These are phyloP conservation scores for Paratrimastix pyriformis DNA, from an alignment of 78 protist genomes.

Conservation along the genomic window DNA sequence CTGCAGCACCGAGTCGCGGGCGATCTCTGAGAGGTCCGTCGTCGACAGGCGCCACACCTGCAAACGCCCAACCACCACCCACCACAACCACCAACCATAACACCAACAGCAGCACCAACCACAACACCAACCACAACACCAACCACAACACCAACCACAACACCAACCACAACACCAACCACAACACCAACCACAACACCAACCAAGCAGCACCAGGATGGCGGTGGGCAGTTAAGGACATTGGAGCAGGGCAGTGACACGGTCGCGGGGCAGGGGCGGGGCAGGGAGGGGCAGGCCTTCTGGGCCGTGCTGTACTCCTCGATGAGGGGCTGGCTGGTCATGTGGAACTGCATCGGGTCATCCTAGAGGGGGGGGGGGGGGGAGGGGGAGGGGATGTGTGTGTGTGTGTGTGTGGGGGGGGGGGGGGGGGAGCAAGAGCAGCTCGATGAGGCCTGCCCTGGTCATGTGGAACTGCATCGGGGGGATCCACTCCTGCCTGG, in stretches of 20 bases:
- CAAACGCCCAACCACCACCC: too few relatives aligned
- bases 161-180: neutral
- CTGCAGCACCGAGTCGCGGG: conserved; percentile 71
- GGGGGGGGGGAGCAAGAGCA: too few relatives aligned
- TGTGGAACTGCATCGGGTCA: conserved; percentile 70
- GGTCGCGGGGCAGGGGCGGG: neutral
- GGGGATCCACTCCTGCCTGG: too few relatives aligned
- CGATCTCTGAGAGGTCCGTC: conserved; percentile 90
- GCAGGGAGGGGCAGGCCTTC: conserved; percentile 33
- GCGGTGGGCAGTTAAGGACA: too few relatives aligned
- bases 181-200: neutral
- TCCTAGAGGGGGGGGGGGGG: too few relatives aligned
- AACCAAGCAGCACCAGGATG: too few relatives aligned
- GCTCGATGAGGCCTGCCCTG: too few relatives aligned
- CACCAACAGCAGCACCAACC: neutral
- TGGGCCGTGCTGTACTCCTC: conserved; percentile 88
- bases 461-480: too few relatives aligned
- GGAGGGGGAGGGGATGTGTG: too few relatives aligned
- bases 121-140: neutral
- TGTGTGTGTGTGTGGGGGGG: too few relatives aligned
- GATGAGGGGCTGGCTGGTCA: conserved; percentile 89
- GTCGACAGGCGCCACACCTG: conserved; percentile 66
- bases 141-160: neutral
- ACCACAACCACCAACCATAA: too few relatives aligned
- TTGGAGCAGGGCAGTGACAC: neutral